Conservation (phyloP, 2,329 filamentous ascomycete genomes). For the Fusarium protoensiforme region DNA sequence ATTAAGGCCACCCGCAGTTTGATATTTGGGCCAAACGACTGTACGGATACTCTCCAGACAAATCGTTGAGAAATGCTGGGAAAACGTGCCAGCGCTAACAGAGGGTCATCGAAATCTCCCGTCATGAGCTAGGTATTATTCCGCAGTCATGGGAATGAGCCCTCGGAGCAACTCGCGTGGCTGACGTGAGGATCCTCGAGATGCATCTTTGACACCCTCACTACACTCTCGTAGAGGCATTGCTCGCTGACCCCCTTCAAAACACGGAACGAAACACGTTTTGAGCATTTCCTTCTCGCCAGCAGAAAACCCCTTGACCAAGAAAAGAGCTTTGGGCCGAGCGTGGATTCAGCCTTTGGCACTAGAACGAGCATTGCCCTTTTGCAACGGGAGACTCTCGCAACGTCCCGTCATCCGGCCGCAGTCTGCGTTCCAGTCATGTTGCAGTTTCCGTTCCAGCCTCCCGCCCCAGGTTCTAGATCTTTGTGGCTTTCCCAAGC, state of each 20-base stretch:
- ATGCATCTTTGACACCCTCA: neutral
- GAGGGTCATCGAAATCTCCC: constrained; percentile 14
- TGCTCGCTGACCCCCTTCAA: neutral
- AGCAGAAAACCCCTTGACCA: constrained; percentile 12
- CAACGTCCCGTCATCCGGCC: constrained; percentile 39
- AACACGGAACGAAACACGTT: neutral
- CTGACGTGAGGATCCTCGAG: neutral
- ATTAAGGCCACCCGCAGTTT: constrained; percentile 33
- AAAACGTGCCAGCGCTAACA: constrained; percentile 23
- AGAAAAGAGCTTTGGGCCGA: neutral
- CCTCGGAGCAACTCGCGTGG: neutral
- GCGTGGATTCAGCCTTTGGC: constrained; percentile 25
- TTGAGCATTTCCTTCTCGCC: constrained; percentile 10
- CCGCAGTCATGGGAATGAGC: neutral
- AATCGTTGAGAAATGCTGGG: neutral
- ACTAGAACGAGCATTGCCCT: constrained; percentile 29
- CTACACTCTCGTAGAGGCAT: neutral
- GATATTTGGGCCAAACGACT: neutral
- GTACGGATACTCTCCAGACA: neutral
- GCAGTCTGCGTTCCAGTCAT: constrained; percentile 27
- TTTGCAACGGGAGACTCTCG: constrained; percentile 31
- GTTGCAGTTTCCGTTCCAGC: constrained; percentile 28
- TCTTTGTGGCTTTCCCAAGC: neutral
- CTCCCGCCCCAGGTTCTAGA: neutral
- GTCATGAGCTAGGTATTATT: neutral